phyloP scores from a whole-genome alignment of 108 stramenopile genomes.

The Cyclotella cryptica region DNA sequence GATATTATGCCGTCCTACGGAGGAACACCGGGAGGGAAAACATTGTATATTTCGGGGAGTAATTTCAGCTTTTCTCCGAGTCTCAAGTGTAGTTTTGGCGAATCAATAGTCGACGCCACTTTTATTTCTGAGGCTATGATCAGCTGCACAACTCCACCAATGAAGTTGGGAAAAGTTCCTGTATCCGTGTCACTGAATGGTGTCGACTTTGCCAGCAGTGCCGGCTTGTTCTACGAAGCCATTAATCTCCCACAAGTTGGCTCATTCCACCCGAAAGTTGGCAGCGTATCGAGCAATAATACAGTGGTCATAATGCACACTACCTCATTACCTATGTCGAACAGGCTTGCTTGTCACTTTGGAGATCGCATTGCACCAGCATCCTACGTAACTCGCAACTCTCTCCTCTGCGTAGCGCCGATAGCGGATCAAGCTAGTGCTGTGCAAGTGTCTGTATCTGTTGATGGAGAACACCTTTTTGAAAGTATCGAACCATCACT shows the following conservation, averaged over 20 bases:
- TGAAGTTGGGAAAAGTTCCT: constrained; percentile 11
- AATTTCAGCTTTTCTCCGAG: constrained; percentile 31
- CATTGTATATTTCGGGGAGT: constrained; percentile 37
- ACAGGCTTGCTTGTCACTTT: constrained; percentile 40
- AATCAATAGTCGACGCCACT: constrained; percentile 20
- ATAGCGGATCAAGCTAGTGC: background rate
- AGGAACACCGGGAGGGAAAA: constrained; percentile 45
- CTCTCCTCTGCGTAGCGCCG: constrained; percentile 29
- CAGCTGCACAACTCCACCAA: constrained; percentile 25
- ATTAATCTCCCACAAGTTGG: constrained; percentile 40
- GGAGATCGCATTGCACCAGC: constrained; percentile 31
- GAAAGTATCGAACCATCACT: constrained; percentile 5
- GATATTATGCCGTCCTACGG: constrained; percentile 50
- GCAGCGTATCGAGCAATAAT: constrained; percentile 12
- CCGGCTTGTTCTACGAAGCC: constrained; percentile 29
- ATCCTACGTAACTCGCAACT: constrained; percentile 19
- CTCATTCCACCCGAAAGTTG: constrained; percentile 31
- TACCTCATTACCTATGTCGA: constrained; percentile 14
- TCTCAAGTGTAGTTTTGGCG: constrained; percentile 39
- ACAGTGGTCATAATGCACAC: constrained; percentile 37
- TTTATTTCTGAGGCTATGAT: constrained; percentile 31
- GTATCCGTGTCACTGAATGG: constrained; percentile 33
- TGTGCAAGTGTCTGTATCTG: constrained; percentile 38
- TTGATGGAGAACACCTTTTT: constrained; percentile 38
- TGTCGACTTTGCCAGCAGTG: constrained; percentile 29